Base-by-base conservation (phyloP, 208 protist genomes). In the Wallacemonas sp. region DNA sequence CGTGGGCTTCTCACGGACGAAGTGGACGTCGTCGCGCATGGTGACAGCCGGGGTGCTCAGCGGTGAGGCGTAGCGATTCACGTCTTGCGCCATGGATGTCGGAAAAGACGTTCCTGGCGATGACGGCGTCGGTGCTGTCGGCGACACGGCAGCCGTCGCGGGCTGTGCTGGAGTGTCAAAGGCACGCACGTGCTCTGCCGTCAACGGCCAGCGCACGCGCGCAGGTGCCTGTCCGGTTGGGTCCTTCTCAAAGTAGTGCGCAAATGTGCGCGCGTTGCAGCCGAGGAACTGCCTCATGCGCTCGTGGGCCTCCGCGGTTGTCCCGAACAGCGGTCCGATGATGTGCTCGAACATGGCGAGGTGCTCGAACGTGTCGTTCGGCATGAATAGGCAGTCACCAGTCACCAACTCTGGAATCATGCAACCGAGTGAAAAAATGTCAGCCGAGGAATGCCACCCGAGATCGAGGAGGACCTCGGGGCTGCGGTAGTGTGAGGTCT, bases 341-440 rank as follows among this genome's bases (percentile, higher is more conserved):
- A 91, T 71, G 55, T 88, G 76, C 66, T 91, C 66, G 59, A 94
- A 82, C 41, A 94, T 63, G 19, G 82, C 82, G 17, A 94, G 77
- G 72, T 94, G 89, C 73, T 94, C 85, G 52, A 87, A 54, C 37
- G 76, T 81, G 71, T 91, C 69, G 19, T 84, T 68, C 26, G 89
- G 77, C 78, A 86, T 89, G 65, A 89, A 94, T 5, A 92, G 58
- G 53, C 78, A 89, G 27, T 89, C 68, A 1, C 88, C 88, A 3
- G 85, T 91, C 15, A 91, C 60, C 26, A 94, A 69, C 55, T 94
- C 85, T 0, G 78, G 76, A 21, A 94, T 89, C 73, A 94, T 94
- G 70, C 85, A 92, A 21, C 88, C 88, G 22, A 94, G 65, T 2
- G 85, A 92, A 64, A 82, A 94, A 30, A 94, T 77, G 57, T 94